These are phyloP conservation scores for Triticum turgidum DNA, from an alignment of 176 grass and related monocot genomes.

Conservation along the genomic window DNA sequence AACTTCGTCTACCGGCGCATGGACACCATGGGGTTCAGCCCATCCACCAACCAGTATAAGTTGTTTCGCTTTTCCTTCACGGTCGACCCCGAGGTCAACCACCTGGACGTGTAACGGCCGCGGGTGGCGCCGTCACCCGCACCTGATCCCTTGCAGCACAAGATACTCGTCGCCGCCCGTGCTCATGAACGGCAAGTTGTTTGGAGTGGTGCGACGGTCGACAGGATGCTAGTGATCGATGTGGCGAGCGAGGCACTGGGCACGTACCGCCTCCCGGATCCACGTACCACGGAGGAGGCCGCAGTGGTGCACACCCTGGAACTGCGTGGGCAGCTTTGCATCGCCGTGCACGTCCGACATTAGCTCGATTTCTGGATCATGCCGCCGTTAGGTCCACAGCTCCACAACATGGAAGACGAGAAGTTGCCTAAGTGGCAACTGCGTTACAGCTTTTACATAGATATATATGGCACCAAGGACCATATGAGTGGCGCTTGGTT, in stretches of 20 bases:
- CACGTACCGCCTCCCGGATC: background rate
- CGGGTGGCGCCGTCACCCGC: background rate
- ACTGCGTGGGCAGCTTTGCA: background rate
- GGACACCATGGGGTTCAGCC: background rate
- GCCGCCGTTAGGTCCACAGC: background rate
- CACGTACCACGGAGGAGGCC: background rate
- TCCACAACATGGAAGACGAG: background rate
- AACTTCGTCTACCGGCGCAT: too few species aligned
- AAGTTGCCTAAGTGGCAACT: background rate
- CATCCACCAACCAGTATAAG: background rate
- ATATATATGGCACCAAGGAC: background rate
- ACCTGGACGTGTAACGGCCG: background rate
- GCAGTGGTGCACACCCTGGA: background rate
- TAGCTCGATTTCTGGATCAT: background rate
- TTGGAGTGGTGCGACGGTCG: background rate
- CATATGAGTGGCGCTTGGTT: background rate
- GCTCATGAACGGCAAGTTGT: background rate
- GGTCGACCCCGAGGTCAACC: background rate
- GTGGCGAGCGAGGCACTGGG: background rate
- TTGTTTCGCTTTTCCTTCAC: background rate
- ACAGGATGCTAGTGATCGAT: background rate
- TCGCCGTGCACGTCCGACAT: background rate
- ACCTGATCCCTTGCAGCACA: background rate
- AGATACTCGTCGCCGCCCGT: background rate
- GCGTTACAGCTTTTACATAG: background rate